Evolutionary conservation across 305 asterid genomes (phyloP), one percentile per base, ranked within the genome.

Genomic region (Fraxinus latifolia): DNA sequence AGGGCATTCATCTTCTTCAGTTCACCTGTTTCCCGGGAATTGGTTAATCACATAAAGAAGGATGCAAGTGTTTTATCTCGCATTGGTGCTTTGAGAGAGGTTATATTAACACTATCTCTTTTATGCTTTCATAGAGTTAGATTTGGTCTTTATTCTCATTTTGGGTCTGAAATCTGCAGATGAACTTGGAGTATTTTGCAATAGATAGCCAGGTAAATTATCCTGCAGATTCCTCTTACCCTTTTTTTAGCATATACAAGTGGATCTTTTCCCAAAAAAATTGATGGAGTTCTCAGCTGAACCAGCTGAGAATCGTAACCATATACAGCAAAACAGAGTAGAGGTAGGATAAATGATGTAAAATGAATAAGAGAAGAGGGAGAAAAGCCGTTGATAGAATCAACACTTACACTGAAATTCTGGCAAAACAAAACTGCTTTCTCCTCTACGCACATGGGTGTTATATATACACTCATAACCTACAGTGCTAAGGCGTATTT

Each of bases 11-110:
- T 96, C 76, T 96, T 94, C 93, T 96, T 96, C 81, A 96, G 99
- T 92, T 95, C 99, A 84, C 91, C 98, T 77, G 93, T 95, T 86
- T 77, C 97, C 27, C 87, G 89, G 36, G 99, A 96, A 84, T 83
- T 93, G 88, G 99, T 96, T 83, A 89, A 86, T 86, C 90, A 91
- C 90, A 92, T 96, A 80, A 96, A 92, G 90, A 92, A 86, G 89
- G 95, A 93, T 81, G 88, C 90, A 83, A 92, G 93, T 89, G 98
- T 95, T 83, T 82, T 93, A 86, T 85, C 98, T 81, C 98, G 99
- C 83, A 91, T 96, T 82, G 97, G 99, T 86, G 98, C 98, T 85
- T 87, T 96, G 83, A 93, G 97, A 91, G 99, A 96, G 97, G 99
- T 96, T 83, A 78, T 79, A 34, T 29, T 80, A 39, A 34, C 71